These are phyloP conservation scores for Rhodotorula glutinis DNA, from an alignment of 1,284 basidiomycete genomes.

Conservation along the genomic window DNA sequence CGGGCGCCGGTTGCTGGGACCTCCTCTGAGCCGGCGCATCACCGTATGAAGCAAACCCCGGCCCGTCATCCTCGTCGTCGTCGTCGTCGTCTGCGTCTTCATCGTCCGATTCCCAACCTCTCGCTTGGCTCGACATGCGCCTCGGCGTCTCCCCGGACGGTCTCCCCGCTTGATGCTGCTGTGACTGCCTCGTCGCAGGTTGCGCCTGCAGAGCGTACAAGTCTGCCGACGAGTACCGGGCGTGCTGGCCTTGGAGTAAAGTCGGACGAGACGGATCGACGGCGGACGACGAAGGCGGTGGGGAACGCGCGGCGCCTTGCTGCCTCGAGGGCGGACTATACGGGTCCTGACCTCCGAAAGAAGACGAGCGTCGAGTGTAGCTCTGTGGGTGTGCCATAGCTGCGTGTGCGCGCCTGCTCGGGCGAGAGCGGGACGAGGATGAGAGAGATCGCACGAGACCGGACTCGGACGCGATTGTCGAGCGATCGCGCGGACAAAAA, in stretches of 20 bases:
- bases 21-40: background rate
- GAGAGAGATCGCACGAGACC: too few relatives aligned
- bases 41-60: conserved; percentile 16
- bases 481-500: too few relatives aligned
- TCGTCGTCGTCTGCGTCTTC: conserved; percentile 1
- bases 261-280: too few relatives aligned
- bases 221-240: conserved; percentile 21
- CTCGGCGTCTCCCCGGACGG: background rate
- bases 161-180: too few relatives aligned
- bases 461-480: too few relatives aligned
- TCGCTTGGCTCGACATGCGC: background rate
- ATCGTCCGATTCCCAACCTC: background rate
- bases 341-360: too few relatives aligned
- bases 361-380: too few relatives aligned
- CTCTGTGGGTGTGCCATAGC: too few relatives aligned
- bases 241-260: conserved; percentile 2
- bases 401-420: too few relatives aligned
- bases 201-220: conserved; percentile 7
- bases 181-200: background rate
- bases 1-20: background rate
- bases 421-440: too few relatives aligned
- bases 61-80: conserved; percentile 8
- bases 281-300: background rate
- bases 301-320: background rate
- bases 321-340: too few relatives aligned